Evolutionary conservation across 345 rosid genomes (phyloP), one percentile per base, ranked within the genome.

Genomic region (Eucalyptus erythrocorys): DNA sequence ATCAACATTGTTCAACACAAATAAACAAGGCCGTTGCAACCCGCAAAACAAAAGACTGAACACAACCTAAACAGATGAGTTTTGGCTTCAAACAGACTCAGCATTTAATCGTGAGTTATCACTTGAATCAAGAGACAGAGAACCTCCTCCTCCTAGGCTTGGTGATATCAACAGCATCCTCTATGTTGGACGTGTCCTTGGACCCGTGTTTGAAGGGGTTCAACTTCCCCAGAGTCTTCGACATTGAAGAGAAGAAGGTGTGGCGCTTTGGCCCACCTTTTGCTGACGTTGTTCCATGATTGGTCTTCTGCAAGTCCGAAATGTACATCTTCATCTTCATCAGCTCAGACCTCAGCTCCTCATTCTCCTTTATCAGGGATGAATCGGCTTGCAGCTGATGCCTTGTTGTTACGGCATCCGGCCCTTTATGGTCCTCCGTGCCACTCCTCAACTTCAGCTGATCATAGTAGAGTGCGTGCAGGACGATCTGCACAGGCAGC

Each of bases 121-220:
- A 5, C 26, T n/a, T 21, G 22, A 24, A 24, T 84, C 89, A 98
- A 30, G 99, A 96, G 71, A 98, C 89, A 1, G 99, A 96, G 94
- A 98, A 98, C 93, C 99, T 95, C 92, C 99, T 94, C 88, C 97
- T 94, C 90, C 99, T 96, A 1, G 99, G 99, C 93, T 96, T 98
- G 88, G 97, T 93, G 49, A 93, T 48, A 87, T 96, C 98, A 37
- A 92, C 93, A 85, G 53, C 87, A 9, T 95, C 98, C 85, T 94
- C 99, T 3, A 98, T 87, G 49, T 97, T 90, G 27, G 95, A 93
- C 34, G 99, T 97, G 89, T 98, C 99, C 91, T 96, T 97, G 37
- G 99, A 93, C 6, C 99, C 99, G 48, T 94, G 91, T 81, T 86
- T 93, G 91, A 98, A 98, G 22, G 99, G 99, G 88, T 96, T 96